Percentiles rank a stretch among this genome's conserved stretches.
These are phyloP conservation scores for Euphrasia confusa DNA, from an alignment of 257 asterid species.

Conservation along the genomic window DNA sequence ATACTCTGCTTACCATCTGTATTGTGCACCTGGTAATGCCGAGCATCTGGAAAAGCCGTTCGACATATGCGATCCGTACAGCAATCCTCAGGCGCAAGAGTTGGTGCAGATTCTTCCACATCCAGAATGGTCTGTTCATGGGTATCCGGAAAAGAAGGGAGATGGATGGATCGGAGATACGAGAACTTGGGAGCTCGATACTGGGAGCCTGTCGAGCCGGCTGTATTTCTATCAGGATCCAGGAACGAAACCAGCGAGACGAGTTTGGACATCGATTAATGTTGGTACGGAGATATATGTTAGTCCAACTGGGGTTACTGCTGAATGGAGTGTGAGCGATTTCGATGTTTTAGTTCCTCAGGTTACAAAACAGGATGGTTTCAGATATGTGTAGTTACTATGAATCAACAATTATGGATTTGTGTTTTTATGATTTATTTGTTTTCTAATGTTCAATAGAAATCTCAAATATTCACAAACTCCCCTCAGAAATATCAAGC, in stretches of 20 bases:
- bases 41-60: constrained; percentile 53
- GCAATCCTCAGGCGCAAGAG: constrained; percentile 93
- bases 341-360: constrained; percentile 58
- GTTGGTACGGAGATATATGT: constrained; percentile 80
- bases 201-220: constrained; percentile 61
- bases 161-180: constrained; percentile 82
- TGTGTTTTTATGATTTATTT: too few relatives aligned
- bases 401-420: not conserved
- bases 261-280: constrained; percentile 71
- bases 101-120: constrained; percentile 84
- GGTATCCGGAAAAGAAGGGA: constrained; percentile 66
- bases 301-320: constrained; percentile 52
- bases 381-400: constrained; percentile 20
- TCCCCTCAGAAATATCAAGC: too few relatives aligned
- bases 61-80: constrained; percentile 83
- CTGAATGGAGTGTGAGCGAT: constrained; percentile 78
- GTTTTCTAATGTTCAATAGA: too few relatives aligned
- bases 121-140: constrained; percentile 79
- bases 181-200: constrained; percentile 79
- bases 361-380: constrained; percentile 22
- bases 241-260: constrained; percentile 68
- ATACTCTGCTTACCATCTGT: constrained; percentile 74
- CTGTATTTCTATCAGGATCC: constrained; percentile 91
- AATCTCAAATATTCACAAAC: too few relatives aligned
- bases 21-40: constrained; percentile 86